These are phyloP conservation scores for Lindgomyces ingoldianus DNA, from an alignment of 495 filamentous ascomycete species.

Conservation along the genomic window DNA sequence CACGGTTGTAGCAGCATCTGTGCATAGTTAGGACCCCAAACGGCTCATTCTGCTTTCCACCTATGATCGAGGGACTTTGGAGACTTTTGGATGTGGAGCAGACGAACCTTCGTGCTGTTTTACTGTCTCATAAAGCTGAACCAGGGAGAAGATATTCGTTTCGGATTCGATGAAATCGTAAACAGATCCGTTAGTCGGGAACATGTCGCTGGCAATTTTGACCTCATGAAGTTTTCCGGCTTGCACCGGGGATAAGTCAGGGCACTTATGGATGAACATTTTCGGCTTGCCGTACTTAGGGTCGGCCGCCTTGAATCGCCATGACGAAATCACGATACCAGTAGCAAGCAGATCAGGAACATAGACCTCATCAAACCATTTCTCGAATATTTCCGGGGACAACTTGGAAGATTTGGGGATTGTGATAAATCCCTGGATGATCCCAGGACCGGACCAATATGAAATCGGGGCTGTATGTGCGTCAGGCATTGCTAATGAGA, in stretches of 20 bases:
- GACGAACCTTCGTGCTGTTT: slow-evolving; percentile 29
- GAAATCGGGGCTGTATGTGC: slow-evolving; percentile 1
- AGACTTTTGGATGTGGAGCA: not conserved
- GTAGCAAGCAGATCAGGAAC: slow-evolving; percentile 40
- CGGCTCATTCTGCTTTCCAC: not conserved
- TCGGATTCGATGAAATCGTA: slow-evolving; percentile 23
- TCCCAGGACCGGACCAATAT: slow-evolving; percentile 27
- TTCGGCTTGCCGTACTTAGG: slow-evolving; percentile 24
- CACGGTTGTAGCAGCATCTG: slow-evolving; percentile 23
- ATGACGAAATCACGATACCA: slow-evolving; percentile 27
- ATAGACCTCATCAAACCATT: slow-evolving; percentile 42
- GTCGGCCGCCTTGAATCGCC: slow-evolving; percentile 33
- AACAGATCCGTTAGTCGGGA: slow-evolving; percentile 13
- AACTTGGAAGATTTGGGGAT: slow-evolving; percentile 12
- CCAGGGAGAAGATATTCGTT: slow-evolving; percentile 20
- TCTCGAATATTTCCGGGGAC: slow-evolving; percentile 25
- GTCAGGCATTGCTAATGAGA: slow-evolving; percentile 20
- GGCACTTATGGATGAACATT: slow-evolving; percentile 38
- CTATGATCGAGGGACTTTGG: not conserved
- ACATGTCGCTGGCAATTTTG: slow-evolving; percentile 20
- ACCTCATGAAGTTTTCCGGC: slow-evolving; percentile 17
- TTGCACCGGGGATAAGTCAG: slow-evolving; percentile 36
- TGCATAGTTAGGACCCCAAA: not conserved
- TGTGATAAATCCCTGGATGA: slow-evolving; percentile 20
- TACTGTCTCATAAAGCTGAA: slow-evolving; percentile 31